phyloP scores from a whole-genome alignment of 495 filamentous ascomycete genomes.

The Podospora pseudopauciseta region DNA sequence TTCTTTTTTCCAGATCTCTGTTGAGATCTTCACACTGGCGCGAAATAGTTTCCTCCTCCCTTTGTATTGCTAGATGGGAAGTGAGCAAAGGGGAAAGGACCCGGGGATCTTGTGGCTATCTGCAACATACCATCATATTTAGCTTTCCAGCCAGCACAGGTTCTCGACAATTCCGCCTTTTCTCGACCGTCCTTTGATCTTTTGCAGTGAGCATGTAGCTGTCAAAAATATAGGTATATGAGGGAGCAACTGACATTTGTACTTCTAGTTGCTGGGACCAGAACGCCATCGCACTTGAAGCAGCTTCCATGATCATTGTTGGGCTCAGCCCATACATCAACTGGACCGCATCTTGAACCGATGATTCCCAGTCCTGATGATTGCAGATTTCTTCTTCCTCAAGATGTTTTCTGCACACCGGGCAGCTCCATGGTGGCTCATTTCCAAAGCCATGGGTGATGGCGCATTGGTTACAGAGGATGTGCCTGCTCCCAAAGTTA shows the following conservation, averaged over 20 bases:
- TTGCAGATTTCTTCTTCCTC: constrained; percentile 68
- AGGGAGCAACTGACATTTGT: constrained; percentile 62
- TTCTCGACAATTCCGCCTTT: background rate
- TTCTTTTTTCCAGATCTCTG: background rate
- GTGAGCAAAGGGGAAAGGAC: background rate
- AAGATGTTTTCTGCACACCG: constrained; percentile 73
- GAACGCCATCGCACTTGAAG: constrained; percentile 76
- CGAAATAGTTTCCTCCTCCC: background rate
- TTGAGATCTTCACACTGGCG: constrained; percentile 2
- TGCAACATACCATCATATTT: background rate
- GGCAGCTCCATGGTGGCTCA: constrained; percentile 59
- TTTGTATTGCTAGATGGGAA: background rate
- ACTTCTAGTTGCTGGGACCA: constrained; percentile 91
- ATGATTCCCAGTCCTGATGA: constrained; percentile 96
- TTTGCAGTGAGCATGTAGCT: background rate
- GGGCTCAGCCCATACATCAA: constrained; percentile 80
- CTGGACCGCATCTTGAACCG: constrained; percentile 21
- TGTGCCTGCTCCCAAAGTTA: constrained; percentile 56
- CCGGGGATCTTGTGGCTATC: background rate
- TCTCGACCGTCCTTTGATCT: constrained; percentile 56
- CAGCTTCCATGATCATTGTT: constrained; percentile 84
- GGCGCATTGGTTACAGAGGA: constrained; percentile 80
- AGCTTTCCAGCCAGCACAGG: background rate
- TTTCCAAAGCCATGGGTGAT: constrained; percentile 61
- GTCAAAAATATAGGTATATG: background rate